Base-by-base conservation (phyloP, 139 green algal species). In the Parachlorella kessleri region DNA sequence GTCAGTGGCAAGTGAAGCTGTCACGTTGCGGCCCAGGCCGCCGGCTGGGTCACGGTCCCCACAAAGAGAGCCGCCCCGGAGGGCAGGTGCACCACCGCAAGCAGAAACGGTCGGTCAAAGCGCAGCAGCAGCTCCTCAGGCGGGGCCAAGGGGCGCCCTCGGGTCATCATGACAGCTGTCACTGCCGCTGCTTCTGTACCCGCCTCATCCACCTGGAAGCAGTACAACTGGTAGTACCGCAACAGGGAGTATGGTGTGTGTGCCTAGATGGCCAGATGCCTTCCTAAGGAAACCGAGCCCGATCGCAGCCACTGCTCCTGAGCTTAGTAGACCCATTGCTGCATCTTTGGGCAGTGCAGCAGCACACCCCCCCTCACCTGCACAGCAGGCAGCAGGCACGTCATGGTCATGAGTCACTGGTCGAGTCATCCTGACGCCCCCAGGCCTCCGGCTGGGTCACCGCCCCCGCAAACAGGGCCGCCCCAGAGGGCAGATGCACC, bases 51-150 rank as follows among this genome's bases (percentile, higher is more conserved):
- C 32, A 86, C 66, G 55, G 74, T 40, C 18, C 81, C 81, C 10
- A 26, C 54, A 26, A 86, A 86, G 3, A 86, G 74, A 8, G 59
- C 75, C 40, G 82, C n/a, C 8, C 69, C 75, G 0, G 48, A 71
- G 59, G 64, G 24, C 14, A 55, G 35, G 48, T 86, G 81, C 35
- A 83, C 75, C 30, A 86, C 70, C 6, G 54, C 70, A 78, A 86
- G 83, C 26, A 73, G 37, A 74, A 86, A 86, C 38, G 81, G 81
- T 28, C 66, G 73, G 66, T 86, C 81, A 48, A 86, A 86, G 26
- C 65, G 71, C 9, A 83, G 63, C 67, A 75, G 41, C 6, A 86
- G 71, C 33, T 75, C 41, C 9, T 76, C 41, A 28, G 14, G 48
- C 14, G 48, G 48, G 48, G 48, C 48, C 48, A 59, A 28, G 48